Conservation (phyloP, 139 green algal species). For the Klebsormidium nitens region DNA sequence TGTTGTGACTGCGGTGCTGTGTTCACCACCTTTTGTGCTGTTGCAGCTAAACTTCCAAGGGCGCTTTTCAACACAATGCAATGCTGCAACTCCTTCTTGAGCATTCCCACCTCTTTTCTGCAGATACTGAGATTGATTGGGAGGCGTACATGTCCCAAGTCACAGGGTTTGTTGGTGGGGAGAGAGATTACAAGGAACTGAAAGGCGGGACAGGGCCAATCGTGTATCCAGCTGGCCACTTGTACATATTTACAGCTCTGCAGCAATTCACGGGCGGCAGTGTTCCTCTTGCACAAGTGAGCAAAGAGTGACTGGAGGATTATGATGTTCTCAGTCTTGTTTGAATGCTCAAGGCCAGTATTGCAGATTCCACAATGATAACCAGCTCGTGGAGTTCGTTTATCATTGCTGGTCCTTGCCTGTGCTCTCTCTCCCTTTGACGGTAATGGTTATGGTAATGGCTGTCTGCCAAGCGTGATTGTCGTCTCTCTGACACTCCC, state of each 20-base stretch:
- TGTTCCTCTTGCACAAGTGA: constrained; percentile 39
- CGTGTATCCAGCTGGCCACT: constrained; percentile 79
- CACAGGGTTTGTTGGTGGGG: constrained; percentile 46
- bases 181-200: constrained; percentile 70
- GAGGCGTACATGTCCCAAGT: constrained; percentile 55
- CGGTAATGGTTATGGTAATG: no score
- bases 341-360: no score
- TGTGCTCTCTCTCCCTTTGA: no score
- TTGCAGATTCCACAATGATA: no score
- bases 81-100: background rate
- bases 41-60: background rate
- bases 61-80: background rate
- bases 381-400: no score
- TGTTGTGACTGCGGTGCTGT: background rate
- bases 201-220: constrained; percentile 69
- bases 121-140: constrained; percentile 54
- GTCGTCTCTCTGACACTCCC: background rate
- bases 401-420: no score
- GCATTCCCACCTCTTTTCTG: background rate
- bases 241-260: constrained; percentile 68
- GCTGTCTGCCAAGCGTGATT: constrained; percentile 5
- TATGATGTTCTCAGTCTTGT: no score
- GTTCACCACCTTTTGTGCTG: background rate
- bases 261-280: constrained; percentile 48
- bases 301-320: constrained; percentile 7